phyloP scores from a whole-genome alignment of 768 basidiomycete species.

The Trametes cingulata region DNA sequence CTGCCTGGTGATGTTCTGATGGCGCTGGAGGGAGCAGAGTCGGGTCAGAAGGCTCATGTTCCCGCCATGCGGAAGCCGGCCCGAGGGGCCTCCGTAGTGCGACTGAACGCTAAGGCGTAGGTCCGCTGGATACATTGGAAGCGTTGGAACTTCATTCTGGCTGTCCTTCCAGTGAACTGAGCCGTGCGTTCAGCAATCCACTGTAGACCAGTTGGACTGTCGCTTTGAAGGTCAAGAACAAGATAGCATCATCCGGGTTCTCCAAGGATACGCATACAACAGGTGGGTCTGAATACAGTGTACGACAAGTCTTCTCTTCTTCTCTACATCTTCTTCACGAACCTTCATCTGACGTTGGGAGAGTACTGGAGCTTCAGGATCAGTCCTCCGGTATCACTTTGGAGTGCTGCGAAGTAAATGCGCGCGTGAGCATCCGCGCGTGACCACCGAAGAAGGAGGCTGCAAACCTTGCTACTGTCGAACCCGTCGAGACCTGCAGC shows the following conservation, averaged over 20 bases:
- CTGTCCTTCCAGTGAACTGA: no score
- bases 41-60: no score
- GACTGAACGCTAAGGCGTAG: no score
- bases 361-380: neutral
- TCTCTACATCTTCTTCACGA: neutral
- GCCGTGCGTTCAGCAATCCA: no score
- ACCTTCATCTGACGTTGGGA: neutral
- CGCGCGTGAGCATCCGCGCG: neutral
- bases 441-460: neutral
- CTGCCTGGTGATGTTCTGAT: no score
- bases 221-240: no score
- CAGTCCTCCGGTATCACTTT: constrained; percentile 23
- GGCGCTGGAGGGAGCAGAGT: no score
- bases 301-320: neutral
- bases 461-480: constrained; percentile 36
- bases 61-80: no score
- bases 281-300: neutral
- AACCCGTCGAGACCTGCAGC: constrained; percentile 65
- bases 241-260: neutral
- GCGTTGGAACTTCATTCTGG: no score
- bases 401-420: constrained; percentile 16
- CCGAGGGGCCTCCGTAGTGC: no score
- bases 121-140: no score
- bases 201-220: no score
- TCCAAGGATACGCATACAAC: constrained; percentile 2